Base-by-base conservation (phyloP, 192 early-diverging fungal species). In the Podila clonocystis region DNA sequence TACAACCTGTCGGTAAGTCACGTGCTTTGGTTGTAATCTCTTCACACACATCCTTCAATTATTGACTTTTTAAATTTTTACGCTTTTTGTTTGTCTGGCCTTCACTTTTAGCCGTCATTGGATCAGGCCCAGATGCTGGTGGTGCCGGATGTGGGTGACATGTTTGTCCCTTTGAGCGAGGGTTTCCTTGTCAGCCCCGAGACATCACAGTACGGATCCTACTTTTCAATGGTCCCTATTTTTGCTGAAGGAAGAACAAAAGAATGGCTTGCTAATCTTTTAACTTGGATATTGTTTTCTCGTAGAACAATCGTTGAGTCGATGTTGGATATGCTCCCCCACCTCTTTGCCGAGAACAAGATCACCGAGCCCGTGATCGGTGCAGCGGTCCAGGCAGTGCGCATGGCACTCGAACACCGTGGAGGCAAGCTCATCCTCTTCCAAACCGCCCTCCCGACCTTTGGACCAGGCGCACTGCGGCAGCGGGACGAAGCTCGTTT, bases 81-180 rank as follows among this genome's bases (percentile, higher is more conserved):
- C 52, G 26, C 41, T 45, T 22, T 60, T 12, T 2, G n/a, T 70
- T 22, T 45, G 41, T 45, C 41, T 3, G 3, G 8, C 8, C 41
- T 17, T 45, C 29, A 20, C 29, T 34, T 61, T 9, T 83, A 94
- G 91, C 60, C 95, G 5, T 73, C 65, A 41, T 87, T 98, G 34
- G 97, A 97, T 45, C 94, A 96, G 71, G 89, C 94, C 7, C 94
- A 95, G 79, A 96, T 98, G 96, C 87, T 99, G 87, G 93, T 98
- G 33, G 96, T 98, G 7, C 88, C 94, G 0, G 98, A 99, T 72
- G 82, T 97, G 41, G 72, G 89, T 52, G 97, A 99, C 75, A 87
- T 98, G 41, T 99, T 99, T 90, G 94, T 98, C 20, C 98, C 98
- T 2, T 82, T 99, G 13, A 89, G 91, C 70, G 93, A 95, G 22